Conservation (phyloP, 2,329 filamentous ascomycete genomes). For the Colletotrichum gloeosporioides region DNA sequence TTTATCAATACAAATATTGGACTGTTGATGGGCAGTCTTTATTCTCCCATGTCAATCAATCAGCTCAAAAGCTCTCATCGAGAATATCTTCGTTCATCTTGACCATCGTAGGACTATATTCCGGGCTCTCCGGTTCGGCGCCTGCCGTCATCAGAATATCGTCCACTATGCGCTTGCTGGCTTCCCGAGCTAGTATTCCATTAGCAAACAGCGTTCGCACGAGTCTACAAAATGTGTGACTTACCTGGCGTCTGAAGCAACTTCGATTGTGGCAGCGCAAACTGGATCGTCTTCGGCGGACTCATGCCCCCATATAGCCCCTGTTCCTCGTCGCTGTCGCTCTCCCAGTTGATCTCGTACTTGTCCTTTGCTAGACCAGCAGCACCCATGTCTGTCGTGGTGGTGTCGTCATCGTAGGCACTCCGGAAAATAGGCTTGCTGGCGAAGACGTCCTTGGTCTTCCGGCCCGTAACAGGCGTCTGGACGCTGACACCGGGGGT, state of each 20-base stretch:
- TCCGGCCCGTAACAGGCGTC: constrained; percentile 67
- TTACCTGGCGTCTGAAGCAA: constrained; percentile 80
- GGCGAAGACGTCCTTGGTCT: constrained; percentile 56
- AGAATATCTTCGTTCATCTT: constrained; percentile 68
- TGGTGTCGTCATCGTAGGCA: constrained; percentile 28
- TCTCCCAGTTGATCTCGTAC: constrained; percentile 75
- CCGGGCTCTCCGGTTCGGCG: constrained; percentile 58
- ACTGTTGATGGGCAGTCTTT: not conserved
- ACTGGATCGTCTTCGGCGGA: constrained; percentile 93
- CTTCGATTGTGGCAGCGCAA: constrained; percentile 78
- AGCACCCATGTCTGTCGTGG: constrained; percentile 16
- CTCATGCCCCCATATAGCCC: constrained; percentile 75
- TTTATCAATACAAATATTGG: not conserved
- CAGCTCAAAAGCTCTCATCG: constrained; percentile 63
- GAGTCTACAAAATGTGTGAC: constrained; percentile 27
- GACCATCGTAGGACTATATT: constrained; percentile 70
- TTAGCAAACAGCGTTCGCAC: constrained; percentile 2
- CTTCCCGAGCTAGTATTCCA: constrained; percentile 68
- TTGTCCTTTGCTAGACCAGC: constrained; percentile 33
- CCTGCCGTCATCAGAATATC: constrained; percentile 81
- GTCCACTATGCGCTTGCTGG: constrained; percentile 81
- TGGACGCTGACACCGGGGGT: constrained; percentile 88
- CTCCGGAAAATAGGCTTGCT: constrained; percentile 2
- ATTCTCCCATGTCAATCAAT: not conserved
- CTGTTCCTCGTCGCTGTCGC: constrained; percentile 70